Base-by-base conservation (phyloP, 345 rosid species). In the Hibiscus trionum region DNA sequence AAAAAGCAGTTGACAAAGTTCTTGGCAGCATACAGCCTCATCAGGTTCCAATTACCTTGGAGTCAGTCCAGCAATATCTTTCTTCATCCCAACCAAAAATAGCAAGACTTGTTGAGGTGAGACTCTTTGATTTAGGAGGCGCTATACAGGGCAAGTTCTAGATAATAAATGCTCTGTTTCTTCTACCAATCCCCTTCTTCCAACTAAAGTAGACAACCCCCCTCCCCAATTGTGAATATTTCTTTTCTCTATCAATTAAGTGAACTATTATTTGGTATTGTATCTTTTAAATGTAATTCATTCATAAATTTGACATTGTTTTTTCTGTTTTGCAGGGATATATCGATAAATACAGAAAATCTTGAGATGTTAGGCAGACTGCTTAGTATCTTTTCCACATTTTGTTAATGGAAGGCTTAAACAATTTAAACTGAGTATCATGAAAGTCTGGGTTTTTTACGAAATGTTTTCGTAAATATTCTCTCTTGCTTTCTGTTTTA, bases 41-140 rank as follows among this genome's bases (percentile, higher is more conserved):
- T 75, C 91, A 89, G 70, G 82, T 87, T 73, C 97, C 97, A 73
- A 52, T 78, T 39, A 76, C 88, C 2, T 8, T 56, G 9, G 90
- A 84, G 71, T 81, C 81, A 5, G 77, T 77, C 26, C 83, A 85
- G 71, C 91, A 84, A 21, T 90, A 86, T 82, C 89, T 95, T 74
- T 82, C 85, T 58, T 67, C 52, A 16, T 80, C 90, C 47, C 79
- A 78, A 71, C 76, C 88, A 39, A 90, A 85, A 81, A 81, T 89
- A 56, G 79, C 80, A 69, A 92, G 84, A 86, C 93, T 92, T 74
- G 84, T 90, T 12, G 90, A 89, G 96, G 98, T 95, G 73, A 81
- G 90, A 72, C 62, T 76, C 77, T 53, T 77, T 60, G 55, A 44
- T 65, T 65, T 73, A 12, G 71, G 76, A 37, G 44, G 61, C 27